Evolutionary conservation across 192 early-diverging fungal species (phyloP), one percentile per base, ranked within the genome.

Genomic region (Coemansia sp.): DNA sequence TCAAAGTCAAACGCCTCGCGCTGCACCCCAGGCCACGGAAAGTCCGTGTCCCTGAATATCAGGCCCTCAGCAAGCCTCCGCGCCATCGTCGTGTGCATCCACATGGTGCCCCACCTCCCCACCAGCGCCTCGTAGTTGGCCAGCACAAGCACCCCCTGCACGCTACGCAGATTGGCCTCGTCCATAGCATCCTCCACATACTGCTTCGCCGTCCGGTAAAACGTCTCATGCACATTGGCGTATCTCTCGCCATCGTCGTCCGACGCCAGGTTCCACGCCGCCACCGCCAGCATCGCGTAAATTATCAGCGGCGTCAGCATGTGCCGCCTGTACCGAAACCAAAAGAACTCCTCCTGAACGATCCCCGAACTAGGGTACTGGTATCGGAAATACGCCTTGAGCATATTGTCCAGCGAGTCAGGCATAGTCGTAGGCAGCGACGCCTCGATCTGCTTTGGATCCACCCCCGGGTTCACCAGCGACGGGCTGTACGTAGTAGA

Each of bases 51-150:
- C 25, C 75, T 64, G 37, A 82, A 67, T 18, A 77, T 82, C 18
- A 82, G 65, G 23, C 77, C 77, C 63, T 80, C 77, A 23, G 77
- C 72, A 39, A 80, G 63, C 20, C 77, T 61, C 45, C 77, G 56
- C 20, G 77, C 77, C 77, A 80, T 75, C 12, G 77, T 80, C 62
- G 77, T 80, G 66, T 80, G 77, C 73, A 75, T 80, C 77, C 77
- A 80, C 77, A 80, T 75, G 9, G 69, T 80, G 69, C 73, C 73
- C 77, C 77, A 80, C 62, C 77, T 61, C 13, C 77, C 77, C n/a
- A 80, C 77, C 60, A 80, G 45, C 31, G 73, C 69, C 73, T 80
- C 77, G 43, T 80, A 80, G 72, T 80, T 80, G 18, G 77, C 68
- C 69, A 80, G 66, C 23, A 80, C 77, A 50, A 80, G 55, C 21